A percentile compares a stretch with the other conserved stretches of the same genome.
phyloP scores from a whole-genome alignment of 2,329 filamentous ascomycete species.

The Daldinia sp. region DNA sequence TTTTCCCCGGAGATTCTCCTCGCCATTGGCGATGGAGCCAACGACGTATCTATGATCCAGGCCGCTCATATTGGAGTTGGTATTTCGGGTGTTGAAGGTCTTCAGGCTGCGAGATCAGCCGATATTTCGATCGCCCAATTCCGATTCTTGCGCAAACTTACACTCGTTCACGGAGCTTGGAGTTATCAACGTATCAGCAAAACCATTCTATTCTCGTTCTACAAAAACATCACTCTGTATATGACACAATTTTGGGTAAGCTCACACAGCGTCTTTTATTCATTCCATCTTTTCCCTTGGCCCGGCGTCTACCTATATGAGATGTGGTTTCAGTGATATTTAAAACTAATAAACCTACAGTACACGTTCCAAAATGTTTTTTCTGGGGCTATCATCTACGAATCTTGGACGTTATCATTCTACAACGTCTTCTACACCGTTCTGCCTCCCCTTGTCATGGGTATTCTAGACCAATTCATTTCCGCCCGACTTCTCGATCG shows the following conservation, averaged over 20 bases:
- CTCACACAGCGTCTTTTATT: conserved; percentile 39
- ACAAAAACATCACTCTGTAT: conserved; percentile 98
- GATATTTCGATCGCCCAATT: conserved; percentile 98
- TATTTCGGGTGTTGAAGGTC: conserved; percentile 96
- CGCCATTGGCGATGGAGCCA: conserved; percentile 96
- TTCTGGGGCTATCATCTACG: conserved; percentile 97
- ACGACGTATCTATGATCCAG: conserved; percentile 99
- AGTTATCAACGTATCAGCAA: conserved; percentile 97
- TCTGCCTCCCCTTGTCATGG: conserved; percentile 90
- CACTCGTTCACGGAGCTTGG: conserved; percentile 96
- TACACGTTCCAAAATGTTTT: conserved; percentile 99
- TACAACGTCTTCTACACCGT: conserved; percentile 99
- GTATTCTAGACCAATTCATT: conserved; percentile 97
- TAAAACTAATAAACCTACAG: conserved; percentile 59
- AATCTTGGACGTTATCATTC: conserved; percentile 99
- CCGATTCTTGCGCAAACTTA: conserved; percentile 90
- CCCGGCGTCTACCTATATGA: not conserved
- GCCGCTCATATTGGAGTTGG: conserved; percentile 97
- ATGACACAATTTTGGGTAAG: conserved; percentile 99
- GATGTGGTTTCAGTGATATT: conserved; percentile 1
- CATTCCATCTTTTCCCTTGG: not conserved
- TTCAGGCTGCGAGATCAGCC: conserved; percentile 94
- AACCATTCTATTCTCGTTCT: conserved; percentile 98
- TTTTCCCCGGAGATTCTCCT: conserved; percentile 90
- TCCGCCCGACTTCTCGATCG: conserved; percentile 92